These are phyloP conservation scores for Ceratobasidium theobromae DNA, from an alignment of 1,284 basidiomycete genomes.

Conservation along the genomic window DNA sequence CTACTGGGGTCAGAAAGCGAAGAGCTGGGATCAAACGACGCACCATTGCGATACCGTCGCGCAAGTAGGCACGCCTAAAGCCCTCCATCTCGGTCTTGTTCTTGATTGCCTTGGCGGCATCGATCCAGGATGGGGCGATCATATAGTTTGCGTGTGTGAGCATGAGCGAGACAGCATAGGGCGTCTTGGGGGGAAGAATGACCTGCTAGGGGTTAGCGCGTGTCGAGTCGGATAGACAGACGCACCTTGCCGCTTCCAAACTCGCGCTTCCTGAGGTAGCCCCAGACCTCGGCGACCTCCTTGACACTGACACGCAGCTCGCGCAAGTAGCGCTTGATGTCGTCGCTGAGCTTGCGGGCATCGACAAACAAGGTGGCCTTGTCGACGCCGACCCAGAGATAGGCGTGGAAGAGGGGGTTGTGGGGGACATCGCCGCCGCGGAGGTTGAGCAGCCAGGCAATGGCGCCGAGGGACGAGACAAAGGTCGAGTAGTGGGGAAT, in stretches of 20 bases:
- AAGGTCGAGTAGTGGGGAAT: constrained; percentile 22
- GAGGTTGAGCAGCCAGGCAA: constrained; percentile 80
- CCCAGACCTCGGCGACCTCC: constrained; percentile 80
- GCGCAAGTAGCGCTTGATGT: constrained; percentile 59
- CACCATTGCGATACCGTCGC: constrained; percentile 92
- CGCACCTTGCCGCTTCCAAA: constrained; percentile 74
- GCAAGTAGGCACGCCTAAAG: constrained; percentile 78
- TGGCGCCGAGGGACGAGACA: constrained; percentile 23
- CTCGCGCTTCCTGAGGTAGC: constrained; percentile 68
- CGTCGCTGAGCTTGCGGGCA: constrained; percentile 55
- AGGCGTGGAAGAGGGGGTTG: constrained; percentile 86
- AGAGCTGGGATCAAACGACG: constrained; percentile 20
- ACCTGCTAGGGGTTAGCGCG: constrained; percentile 45
- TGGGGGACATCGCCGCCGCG: constrained; percentile 84
- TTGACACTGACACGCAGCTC: constrained; percentile 59
- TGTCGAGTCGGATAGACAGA: not conserved
- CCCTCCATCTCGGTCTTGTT: constrained; percentile 84
- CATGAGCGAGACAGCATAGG: constrained; percentile 78
- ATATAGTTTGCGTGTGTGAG: constrained; percentile 76
- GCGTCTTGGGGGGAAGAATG: constrained; percentile 67
- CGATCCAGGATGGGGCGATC: constrained; percentile 65
- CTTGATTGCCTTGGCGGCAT: constrained; percentile 84
- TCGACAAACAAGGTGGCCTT: constrained; percentile 70
- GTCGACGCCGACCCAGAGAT: constrained; percentile 70
- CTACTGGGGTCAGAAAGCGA: constrained; percentile 32